Conservation (phyloP, 495 filamentous ascomycete genomes). For the Aspergillus mulundensis region DNA sequence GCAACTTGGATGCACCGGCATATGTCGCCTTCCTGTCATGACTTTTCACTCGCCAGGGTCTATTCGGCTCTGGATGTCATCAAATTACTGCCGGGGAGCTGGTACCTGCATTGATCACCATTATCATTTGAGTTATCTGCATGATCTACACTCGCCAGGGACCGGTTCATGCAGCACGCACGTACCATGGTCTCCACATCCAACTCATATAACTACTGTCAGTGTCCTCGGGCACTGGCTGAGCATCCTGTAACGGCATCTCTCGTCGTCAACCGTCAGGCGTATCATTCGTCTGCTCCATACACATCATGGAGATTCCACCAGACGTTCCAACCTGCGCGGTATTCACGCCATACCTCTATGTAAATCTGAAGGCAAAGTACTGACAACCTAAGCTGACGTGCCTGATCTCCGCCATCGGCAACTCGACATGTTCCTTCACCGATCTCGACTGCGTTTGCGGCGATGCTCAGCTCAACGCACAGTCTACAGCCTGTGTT, state of each 20-base stretch:
- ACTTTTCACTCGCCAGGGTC: not conserved
- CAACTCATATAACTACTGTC: not conserved
- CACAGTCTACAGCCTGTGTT: constrained; percentile 12
- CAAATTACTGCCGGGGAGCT: not conserved
- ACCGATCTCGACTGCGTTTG: constrained; percentile 18
- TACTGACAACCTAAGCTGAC: not conserved
- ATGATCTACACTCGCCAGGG: not conserved
- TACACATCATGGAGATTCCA: not conserved
- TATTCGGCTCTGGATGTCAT: not conserved
- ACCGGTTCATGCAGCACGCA: not conserved
- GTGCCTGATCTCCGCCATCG: not conserved
- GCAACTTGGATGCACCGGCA: not conserved
- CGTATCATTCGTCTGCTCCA: not conserved
- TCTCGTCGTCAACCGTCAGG: not conserved
- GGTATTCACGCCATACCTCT: not conserved
- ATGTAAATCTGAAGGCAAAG: not conserved
- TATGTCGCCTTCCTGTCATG: not conserved
- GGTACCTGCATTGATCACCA: not conserved
- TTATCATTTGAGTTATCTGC: not conserved
- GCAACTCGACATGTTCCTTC: constrained; percentile 10
- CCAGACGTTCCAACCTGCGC: not conserved
- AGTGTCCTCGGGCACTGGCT: not conserved
- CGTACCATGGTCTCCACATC: not conserved
- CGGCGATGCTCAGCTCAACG: constrained; percentile 13
- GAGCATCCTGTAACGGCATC: not conserved